Percentiles rank a stretch among this genome's conserved stretches.
Conservation (phyloP, 768 basidiomycete species). For the Fistulinella prunicolor region DNA sequence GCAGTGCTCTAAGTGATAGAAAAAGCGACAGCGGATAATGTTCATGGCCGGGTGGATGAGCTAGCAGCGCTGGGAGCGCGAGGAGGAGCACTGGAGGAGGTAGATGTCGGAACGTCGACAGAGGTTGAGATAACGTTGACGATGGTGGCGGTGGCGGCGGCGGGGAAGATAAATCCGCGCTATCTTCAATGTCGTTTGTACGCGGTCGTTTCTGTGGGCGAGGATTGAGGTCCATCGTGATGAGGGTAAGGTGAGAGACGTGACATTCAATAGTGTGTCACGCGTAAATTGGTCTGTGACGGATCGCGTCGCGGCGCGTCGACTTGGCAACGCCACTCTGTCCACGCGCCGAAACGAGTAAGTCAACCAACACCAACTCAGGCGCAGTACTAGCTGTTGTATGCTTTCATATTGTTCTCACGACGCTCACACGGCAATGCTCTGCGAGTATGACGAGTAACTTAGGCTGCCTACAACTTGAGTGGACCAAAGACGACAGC, state of each 20-base stretch:
- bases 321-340: no score
- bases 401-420: no score
- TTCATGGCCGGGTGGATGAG: slow-evolving; percentile 63
- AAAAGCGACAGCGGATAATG: slow-evolving; percentile 53
- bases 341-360: no score
- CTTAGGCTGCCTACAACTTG: background rate
- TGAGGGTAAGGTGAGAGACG: slow-evolving; percentile 6
- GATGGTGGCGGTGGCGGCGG: background rate
- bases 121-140: background rate
- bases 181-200: slow-evolving; percentile 6
- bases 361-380: no score
- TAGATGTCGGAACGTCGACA: slow-evolving; percentile 28
- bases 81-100: slow-evolving; percentile 53
- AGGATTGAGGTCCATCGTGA: slow-evolving; percentile 28
- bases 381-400: no score
- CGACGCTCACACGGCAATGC: no score
- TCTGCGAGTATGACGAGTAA: no score
- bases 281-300: slow-evolving; percentile 32
- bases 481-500: background rate
- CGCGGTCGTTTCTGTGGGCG: slow-evolving; percentile 38
- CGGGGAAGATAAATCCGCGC: background rate
- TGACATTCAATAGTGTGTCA: slow-evolving; percentile 20
- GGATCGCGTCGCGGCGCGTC: slow-evolving; percentile 23
- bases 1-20: slow-evolving; percentile 53
- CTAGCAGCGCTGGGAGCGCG: slow-evolving; percentile 55